Evolutionary conservation across 352 stramenopile species (phyloP).

Genomic region (Phytophthora quininea): DNA sequence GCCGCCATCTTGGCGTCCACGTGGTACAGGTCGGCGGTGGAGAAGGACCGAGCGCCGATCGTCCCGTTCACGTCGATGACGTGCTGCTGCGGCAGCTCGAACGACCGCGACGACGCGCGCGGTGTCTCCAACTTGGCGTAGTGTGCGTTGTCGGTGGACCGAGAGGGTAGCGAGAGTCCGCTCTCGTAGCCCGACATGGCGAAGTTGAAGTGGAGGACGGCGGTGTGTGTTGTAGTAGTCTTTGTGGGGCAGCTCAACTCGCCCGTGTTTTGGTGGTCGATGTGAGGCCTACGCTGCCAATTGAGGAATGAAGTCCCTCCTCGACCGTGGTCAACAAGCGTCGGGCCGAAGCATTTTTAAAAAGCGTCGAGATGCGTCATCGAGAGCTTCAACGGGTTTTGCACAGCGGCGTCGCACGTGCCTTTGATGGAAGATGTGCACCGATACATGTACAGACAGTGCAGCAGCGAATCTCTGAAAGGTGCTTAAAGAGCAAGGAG

Average conservation of each 20-base stretch:
- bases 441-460: too few relatives aligned
- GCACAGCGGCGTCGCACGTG: too few relatives aligned
- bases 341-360: conserved; percentile 4
- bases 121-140: conserved; percentile 37
- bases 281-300: conserved; percentile 31
- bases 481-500: too few relatives aligned
- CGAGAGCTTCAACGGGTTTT: conserved; percentile 29
- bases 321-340: neutral
- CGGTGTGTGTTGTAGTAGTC: neutral
- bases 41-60: conserved; percentile 31
- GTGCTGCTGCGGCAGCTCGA: conserved; percentile 25
- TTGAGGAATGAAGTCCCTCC: conserved; percentile 30
- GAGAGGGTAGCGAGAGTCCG: conserved; percentile 34
- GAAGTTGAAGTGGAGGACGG: neutral
- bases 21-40: conserved; percentile 34
- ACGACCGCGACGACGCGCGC: conserved; percentile 18
- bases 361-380: conserved; percentile 13
- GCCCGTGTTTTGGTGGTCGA: conserved; percentile 1
- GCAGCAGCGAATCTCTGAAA: too few relatives aligned
- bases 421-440: too few relatives aligned
- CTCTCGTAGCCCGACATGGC: conserved; percentile 46
- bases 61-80: conserved; percentile 30
- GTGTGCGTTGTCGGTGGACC: conserved; percentile 29
- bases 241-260: conserved; percentile 2
- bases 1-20: conserved; percentile 34